These are phyloP conservation scores for Trichoderma aggressivum DNA, from an alignment of 2,329 filamentous ascomycete genomes.

Conservation along the genomic window DNA sequence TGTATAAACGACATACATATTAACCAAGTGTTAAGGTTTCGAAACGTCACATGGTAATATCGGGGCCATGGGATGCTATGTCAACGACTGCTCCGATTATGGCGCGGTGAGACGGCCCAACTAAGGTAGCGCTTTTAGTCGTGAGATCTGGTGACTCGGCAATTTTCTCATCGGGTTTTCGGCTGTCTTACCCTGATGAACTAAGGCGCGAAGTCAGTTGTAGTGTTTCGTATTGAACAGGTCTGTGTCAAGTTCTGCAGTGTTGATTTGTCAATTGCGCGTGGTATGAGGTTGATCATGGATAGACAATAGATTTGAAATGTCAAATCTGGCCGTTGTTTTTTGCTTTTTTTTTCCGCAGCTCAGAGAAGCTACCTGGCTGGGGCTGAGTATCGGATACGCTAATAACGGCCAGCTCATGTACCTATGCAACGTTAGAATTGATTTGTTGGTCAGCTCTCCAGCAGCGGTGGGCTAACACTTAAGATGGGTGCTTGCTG, in stretches of 20 bases:
- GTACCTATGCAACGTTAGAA: background rate
- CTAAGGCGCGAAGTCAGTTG: background rate
- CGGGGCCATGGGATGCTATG: background rate
- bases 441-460: background rate
- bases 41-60: slow-evolving; percentile 3
- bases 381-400: background rate
- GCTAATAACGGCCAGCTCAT: background rate
- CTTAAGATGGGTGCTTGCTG: background rate
- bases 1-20: background rate
- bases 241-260: background rate
- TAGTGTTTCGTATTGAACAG: background rate
- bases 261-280: background rate
- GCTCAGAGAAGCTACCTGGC: background rate
- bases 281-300: background rate
- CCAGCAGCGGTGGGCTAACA: background rate
- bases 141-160: slow-evolving; percentile 5
- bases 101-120: background rate
- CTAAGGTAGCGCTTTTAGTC: background rate
- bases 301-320: background rate
- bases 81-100: background rate
- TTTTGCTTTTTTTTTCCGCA: background rate
- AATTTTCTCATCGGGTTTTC: background rate
- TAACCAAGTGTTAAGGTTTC: background rate
- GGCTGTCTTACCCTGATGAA: background rate
- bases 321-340: background rate